Conservation (phyloP, 805 yeast genomes). For the Hanseniaspora occidentalis region DNA sequence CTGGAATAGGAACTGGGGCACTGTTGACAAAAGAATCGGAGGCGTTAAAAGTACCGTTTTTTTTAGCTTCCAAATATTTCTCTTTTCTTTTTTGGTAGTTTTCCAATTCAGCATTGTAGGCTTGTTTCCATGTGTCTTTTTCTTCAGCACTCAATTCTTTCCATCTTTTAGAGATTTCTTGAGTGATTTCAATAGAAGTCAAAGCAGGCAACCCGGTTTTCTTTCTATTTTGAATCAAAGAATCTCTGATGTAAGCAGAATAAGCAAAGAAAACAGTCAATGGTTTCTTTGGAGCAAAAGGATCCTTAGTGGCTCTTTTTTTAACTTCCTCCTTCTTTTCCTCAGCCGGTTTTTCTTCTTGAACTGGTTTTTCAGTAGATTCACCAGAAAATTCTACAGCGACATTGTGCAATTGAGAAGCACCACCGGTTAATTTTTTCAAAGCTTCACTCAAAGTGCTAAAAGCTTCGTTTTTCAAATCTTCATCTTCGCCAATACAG, state of each 20-base stretch:
- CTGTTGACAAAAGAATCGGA: conserved; percentile 21
- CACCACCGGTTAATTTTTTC: conserved; percentile 27
- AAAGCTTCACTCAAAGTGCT: conserved; percentile 30
- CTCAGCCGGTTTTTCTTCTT: conserved; percentile 12
- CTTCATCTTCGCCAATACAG: conserved; percentile 35
- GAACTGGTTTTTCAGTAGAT: conserved; percentile 9
- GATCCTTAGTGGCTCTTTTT: conserved; percentile 57
- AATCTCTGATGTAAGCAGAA: conserved; percentile 60
- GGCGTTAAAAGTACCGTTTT: conserved; percentile 24
- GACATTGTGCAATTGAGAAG: conserved; percentile 21
- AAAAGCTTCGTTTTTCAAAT: conserved; percentile 33
- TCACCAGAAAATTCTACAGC: conserved; percentile 8
- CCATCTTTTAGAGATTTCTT: conserved; percentile 73
- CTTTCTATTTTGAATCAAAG: conserved; percentile 56
- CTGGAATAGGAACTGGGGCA: conserved; percentile 31
- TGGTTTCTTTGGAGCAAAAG: conserved; percentile 93
- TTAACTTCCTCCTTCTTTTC: conserved; percentile 23
- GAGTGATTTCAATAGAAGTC: conserved; percentile 66
- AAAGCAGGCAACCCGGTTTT: conserved; percentile 47
- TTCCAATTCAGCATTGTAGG: conserved; percentile 32
- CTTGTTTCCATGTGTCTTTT: conserved; percentile 59
- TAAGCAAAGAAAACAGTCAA: conserved; percentile 75
- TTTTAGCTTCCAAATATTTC: conserved; percentile 34
- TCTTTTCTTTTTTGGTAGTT: conserved; percentile 34
- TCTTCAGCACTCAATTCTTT: conserved; percentile 54